Percentiles rank a stretch among this genome's conserved stretches.
Conservation (phyloP, 352 stramenopile genomes). For the Saprolegnia diclina region DNA sequence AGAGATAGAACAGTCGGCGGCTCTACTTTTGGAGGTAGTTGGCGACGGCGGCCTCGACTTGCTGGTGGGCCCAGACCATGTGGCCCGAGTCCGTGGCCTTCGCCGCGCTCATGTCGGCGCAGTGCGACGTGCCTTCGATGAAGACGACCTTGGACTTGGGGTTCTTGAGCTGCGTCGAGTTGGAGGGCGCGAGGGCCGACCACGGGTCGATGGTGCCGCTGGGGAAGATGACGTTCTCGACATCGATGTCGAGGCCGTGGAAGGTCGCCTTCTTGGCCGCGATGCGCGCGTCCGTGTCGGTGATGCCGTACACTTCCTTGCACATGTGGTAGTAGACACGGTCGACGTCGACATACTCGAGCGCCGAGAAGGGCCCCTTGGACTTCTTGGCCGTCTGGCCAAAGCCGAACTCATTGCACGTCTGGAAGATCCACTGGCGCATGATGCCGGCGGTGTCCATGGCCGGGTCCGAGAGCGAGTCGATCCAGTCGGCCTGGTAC, state of each 20-base stretch:
- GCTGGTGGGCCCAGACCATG: slow-evolving; percentile 13
- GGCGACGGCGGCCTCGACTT: slow-evolving; percentile 8
- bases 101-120: slow-evolving; percentile 9
- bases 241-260: slow-evolving; percentile 54
- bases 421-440: slow-evolving; percentile 52
- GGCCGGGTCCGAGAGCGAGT: slow-evolving; percentile 74
- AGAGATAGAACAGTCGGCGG: no score
- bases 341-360: slow-evolving; percentile 82
- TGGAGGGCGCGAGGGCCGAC: slow-evolving; percentile 31
- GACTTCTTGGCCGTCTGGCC: slow-evolving; percentile 55
- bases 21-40: slow-evolving; percentile 5
- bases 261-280: slow-evolving; percentile 59
- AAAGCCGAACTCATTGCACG: slow-evolving; percentile 72
- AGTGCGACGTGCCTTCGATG: slow-evolving; percentile 23
- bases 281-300: slow-evolving; percentile 45
- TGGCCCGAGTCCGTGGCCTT: not conserved
- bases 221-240: slow-evolving; percentile 76
- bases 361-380: slow-evolving; percentile 35
- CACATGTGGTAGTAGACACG: slow-evolving; percentile 75
- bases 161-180: slow-evolving; percentile 9
- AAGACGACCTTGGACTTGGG: slow-evolving; percentile 21
- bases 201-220: slow-evolving; percentile 80
- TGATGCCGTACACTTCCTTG: slow-evolving; percentile 56
- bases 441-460: slow-evolving; percentile 38
- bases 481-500: slow-evolving; percentile 66